Percentiles rank a stretch among this genome's conserved stretches.
Conservation (phyloP, 768 basidiomycete genomes). For the Dioszegia hungarica region DNA sequence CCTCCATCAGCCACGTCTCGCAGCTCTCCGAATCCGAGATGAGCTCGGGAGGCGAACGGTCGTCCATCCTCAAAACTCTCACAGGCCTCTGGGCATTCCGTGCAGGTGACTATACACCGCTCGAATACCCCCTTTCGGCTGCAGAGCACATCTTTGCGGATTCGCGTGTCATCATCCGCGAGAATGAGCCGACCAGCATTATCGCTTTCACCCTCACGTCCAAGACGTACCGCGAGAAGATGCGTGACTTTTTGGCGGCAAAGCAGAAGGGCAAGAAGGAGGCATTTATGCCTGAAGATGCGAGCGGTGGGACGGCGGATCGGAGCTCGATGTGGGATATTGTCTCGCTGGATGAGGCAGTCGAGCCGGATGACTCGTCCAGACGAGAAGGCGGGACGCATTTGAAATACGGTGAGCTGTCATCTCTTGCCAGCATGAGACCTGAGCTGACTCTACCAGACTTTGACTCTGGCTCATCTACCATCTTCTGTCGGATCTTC, state of each 20-base stretch:
- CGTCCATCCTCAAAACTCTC: slow-evolving; percentile 73
- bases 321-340: slow-evolving; percentile 89
- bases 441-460: slow-evolving; percentile 53
- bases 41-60: slow-evolving; percentile 57
- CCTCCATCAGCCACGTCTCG: slow-evolving; percentile 28
- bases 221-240: slow-evolving; percentile 48
- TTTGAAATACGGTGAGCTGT: slow-evolving; percentile 46
- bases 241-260: slow-evolving; percentile 28
- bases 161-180: slow-evolving; percentile 87
- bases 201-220: slow-evolving; percentile 77
- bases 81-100: slow-evolving; percentile 72
- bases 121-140: slow-evolving; percentile 54
- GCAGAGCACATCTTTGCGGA: slow-evolving; percentile 88
- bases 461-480: slow-evolving; percentile 82
- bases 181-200: slow-evolving; percentile 96
- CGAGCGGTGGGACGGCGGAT: slow-evolving; percentile 59
- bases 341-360: slow-evolving; percentile 67
- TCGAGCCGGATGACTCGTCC: slow-evolving; percentile 38
- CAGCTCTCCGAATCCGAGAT: slow-evolving; percentile 51
- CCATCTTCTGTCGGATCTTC: slow-evolving; percentile 87
- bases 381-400: slow-evolving; percentile 42
- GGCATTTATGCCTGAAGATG: slow-evolving; percentile 88
- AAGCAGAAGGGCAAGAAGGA: slow-evolving; percentile 56
- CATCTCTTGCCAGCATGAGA: not conserved
- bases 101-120: slow-evolving; percentile 55